phyloP scores from a whole-genome alignment of 2,329 filamentous ascomycete species.

The Albifimbria verrucaria region DNA sequence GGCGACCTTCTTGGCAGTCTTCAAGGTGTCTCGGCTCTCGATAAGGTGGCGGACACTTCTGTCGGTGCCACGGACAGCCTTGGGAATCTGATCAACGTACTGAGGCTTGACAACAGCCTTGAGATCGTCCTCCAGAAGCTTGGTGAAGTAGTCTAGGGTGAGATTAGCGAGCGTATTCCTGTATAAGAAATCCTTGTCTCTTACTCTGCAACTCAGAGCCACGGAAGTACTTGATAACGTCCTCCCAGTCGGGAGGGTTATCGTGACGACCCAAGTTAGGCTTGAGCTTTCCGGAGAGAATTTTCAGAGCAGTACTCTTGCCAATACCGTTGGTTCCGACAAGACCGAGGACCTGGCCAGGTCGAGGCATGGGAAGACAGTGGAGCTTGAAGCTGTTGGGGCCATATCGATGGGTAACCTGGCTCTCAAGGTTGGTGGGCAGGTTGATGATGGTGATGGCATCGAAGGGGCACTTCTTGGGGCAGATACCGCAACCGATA shows the following conservation, averaged over 20 bases:
- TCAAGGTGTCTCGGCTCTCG: conserved; percentile 70
- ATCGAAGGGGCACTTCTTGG: conserved; percentile 98
- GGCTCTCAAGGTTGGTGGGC: conserved; percentile 96
- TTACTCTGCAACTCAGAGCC: conserved; percentile 94
- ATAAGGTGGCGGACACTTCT: conserved; percentile 79
- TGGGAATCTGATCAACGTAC: conserved; percentile 97
- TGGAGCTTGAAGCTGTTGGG: conserved; percentile 99
- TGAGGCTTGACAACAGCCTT: conserved; percentile 99
- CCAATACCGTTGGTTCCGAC: conserved; percentile 99
- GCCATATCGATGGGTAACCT: conserved; percentile 97
- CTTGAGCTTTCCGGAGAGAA: conserved; percentile 97
- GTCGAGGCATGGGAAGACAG: conserved; percentile 90
- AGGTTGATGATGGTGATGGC: conserved; percentile 99
- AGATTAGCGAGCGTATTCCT: not conserved
- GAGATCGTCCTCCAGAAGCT: conserved; percentile 92
- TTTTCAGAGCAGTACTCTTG: conserved; percentile 99
- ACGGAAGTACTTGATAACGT: conserved; percentile 97
- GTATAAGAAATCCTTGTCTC: not conserved
- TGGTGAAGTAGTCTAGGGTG: conserved; percentile 85
- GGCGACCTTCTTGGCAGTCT: conserved; percentile 77
- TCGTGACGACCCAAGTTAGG: conserved; percentile 94
- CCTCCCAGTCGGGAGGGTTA: conserved; percentile 98
- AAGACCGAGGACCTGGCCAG: conserved; percentile 90
- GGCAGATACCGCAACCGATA: conserved; percentile 99
- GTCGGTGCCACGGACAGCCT: conserved; percentile 77